Conservation (phyloP, 2,329 filamentous ascomycete genomes). For the Ophiostoma australiae region DNA sequence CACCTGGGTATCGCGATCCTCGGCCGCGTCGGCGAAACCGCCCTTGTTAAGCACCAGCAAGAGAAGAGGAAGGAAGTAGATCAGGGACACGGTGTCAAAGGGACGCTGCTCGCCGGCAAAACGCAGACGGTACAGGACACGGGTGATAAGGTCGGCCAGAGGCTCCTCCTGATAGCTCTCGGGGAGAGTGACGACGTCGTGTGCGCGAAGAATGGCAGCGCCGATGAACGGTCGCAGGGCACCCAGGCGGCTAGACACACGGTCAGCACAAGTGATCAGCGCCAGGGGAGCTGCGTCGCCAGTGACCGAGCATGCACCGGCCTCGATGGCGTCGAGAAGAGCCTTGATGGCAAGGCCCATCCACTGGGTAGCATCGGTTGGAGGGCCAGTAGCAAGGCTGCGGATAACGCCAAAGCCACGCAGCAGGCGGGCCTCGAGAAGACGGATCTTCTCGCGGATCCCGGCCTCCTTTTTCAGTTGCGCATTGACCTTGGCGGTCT, state of each 20-base stretch:
- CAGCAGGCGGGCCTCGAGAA: conserved; percentile 64
- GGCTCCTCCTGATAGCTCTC: conserved; percentile 70
- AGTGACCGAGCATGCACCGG: conserved; percentile 74
- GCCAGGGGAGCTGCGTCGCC: conserved; percentile 72
- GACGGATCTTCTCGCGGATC: conserved; percentile 68
- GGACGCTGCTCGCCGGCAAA: conserved; percentile 92
- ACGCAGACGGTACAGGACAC: conserved; percentile 82
- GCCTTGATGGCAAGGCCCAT: conserved; percentile 74
- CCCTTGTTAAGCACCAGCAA: conserved; percentile 73
- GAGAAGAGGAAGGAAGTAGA: conserved; percentile 79
- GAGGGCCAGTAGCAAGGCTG: conserved; percentile 76
- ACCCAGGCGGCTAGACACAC: conserved; percentile 69
- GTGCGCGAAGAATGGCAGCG: conserved; percentile 74
- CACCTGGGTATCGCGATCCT: conserved; percentile 84
- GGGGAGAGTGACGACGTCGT: conserved; percentile 67
- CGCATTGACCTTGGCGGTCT: conserved; percentile 82
- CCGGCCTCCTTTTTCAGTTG: conserved; percentile 81
- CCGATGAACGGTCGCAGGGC: conserved; percentile 77
- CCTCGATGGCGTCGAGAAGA: conserved; percentile 68
- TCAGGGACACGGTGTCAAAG: conserved; percentile 80
- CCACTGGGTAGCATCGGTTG: conserved; percentile 85
- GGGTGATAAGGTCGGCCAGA: conserved; percentile 77
- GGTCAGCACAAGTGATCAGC: conserved; percentile 74
- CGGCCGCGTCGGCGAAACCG: conserved; percentile 65
- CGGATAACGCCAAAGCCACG: conserved; percentile 83